These are phyloP conservation scores for Nicotiana noctiflora DNA, from an alignment of 257 asterid genomes.

Conservation along the genomic window DNA sequence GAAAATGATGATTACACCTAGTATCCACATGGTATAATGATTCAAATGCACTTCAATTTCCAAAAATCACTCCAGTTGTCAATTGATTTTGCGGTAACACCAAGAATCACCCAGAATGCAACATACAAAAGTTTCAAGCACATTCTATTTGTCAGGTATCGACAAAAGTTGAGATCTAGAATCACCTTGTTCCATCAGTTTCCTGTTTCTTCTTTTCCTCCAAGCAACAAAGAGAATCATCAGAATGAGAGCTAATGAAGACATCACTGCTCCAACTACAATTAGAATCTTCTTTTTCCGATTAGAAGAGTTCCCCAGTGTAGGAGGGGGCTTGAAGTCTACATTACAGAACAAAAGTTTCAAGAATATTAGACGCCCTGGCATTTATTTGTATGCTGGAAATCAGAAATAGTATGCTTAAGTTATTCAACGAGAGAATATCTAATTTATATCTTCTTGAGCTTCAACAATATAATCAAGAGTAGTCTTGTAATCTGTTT, in stretches of 20 bases:
- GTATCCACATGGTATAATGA: background rate
- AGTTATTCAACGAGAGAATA: background rate
- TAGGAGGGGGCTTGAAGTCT: conserved; percentile 43
- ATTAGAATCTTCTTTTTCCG: conserved; percentile 33
- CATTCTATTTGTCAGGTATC: background rate
- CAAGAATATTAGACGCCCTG: background rate
- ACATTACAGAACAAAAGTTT: conserved; percentile 13
- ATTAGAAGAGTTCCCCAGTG: background rate
- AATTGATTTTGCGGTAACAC: background rate
- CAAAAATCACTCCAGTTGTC: background rate
- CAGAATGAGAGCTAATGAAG: conserved; percentile 24
- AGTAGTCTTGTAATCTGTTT: background rate
- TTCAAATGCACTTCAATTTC: conserved; percentile 2
- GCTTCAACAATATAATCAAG: background rate
- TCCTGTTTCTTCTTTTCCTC: conserved; percentile 32
- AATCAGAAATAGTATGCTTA: background rate
- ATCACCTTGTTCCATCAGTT: conserved; percentile 54
- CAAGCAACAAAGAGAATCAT: conserved; percentile 20
- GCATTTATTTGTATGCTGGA: background rate
- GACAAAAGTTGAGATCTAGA: background rate
- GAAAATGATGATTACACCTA: background rate
- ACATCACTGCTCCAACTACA: conserved; percentile 24
- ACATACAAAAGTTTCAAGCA: background rate
- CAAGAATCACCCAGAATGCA: background rate
- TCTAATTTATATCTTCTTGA: background rate